phyloP scores from a whole-genome alignment of 2,329 filamentous ascomycete genomes.

The Colletotrichum theobromicola region DNA sequence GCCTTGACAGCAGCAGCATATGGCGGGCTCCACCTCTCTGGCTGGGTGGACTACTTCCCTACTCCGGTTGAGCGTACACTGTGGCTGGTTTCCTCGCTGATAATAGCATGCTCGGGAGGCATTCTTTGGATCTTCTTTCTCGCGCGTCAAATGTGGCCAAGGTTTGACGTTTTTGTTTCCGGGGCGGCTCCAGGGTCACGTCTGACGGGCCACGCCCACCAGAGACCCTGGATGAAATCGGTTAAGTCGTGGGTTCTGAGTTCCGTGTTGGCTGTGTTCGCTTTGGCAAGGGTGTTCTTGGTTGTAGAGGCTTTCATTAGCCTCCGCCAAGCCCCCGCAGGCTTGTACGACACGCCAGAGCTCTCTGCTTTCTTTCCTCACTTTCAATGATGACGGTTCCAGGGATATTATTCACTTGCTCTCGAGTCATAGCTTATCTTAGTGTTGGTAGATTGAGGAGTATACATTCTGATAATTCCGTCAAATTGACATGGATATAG shows the following conservation, averaged over 20 bases:
- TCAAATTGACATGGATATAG: background rate
- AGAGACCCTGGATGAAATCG: constrained; percentile 2
- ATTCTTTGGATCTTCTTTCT: constrained; percentile 18
- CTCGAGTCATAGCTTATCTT: background rate
- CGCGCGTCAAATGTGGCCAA: constrained; percentile 9
- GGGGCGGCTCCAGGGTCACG: background rate
- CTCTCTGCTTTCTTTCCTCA: constrained; percentile 29
- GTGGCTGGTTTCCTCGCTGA: constrained; percentile 26
- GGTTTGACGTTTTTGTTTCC: constrained; percentile 22
- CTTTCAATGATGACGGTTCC: constrained; percentile 3
- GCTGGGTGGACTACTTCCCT: constrained; percentile 31
- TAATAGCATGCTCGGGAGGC: constrained; percentile 15
- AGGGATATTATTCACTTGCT: background rate
- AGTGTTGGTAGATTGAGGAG: background rate
- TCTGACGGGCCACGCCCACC: background rate
- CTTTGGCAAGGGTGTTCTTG: constrained; percentile 24
- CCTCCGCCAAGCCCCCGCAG: constrained; percentile 24
- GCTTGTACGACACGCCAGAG: constrained; percentile 25
- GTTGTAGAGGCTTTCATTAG: constrained; percentile 29
- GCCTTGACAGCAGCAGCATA: constrained; percentile 15
- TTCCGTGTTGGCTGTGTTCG: background rate
- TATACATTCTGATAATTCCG: background rate
- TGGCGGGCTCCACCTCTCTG: constrained; percentile 25
- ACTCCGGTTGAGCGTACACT: constrained; percentile 24
- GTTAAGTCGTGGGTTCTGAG: background rate